Base-by-base conservation (phyloP, 768 basidiomycete genomes). In the Flagelloscypha sp. region DNA sequence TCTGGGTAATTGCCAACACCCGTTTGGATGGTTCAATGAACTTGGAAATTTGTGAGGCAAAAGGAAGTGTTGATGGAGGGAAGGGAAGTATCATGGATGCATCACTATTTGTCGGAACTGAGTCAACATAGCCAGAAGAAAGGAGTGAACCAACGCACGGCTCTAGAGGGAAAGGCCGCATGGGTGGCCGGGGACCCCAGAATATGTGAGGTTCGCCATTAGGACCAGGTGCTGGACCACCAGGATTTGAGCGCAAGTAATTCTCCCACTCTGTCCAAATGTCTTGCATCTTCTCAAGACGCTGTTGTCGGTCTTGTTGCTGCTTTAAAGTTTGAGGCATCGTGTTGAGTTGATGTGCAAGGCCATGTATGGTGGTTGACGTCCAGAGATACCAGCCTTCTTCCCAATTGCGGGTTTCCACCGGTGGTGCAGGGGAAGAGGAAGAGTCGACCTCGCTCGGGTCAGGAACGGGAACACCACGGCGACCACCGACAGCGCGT, bases 361-460 rank as follows among this genome's bases (percentile, higher is more conserved):
- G 63, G 8, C 68, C 72, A 51, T 61, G 63, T 31, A 66, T 62
- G 32, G 65, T 74, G 36, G 62, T 63, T 11, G 72, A 70, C 33
- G 72, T 68, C 81, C 82, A 85, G 27, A 87, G 47, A 48, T 87
- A 87, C 69, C 72, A 80, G 4, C 84, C 83, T 47, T 77, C 74
- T 37, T 82, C 67, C 84, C 84, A 87, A 47, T 71, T 67, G 43
- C 70, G 74, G 27, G 59, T 62, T 15, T 70, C 61, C 24, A 42
- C 56, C 39, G 38, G 56, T n/a, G n/a, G n/a, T n/a, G n/a, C n/a
- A 12, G 12, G 42, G 34, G n/a, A 34, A 9, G 19, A 19, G 8
- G 16, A 38, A 13, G 17, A 17, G 28, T 22, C 11, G 43, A 27
- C 35, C 47, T 32, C 35, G 37, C 18, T 44, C 21, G 18, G 46